Conservation (phyloP, 2,329 filamentous ascomycete genomes). For the Alternaria sp. region DNA sequence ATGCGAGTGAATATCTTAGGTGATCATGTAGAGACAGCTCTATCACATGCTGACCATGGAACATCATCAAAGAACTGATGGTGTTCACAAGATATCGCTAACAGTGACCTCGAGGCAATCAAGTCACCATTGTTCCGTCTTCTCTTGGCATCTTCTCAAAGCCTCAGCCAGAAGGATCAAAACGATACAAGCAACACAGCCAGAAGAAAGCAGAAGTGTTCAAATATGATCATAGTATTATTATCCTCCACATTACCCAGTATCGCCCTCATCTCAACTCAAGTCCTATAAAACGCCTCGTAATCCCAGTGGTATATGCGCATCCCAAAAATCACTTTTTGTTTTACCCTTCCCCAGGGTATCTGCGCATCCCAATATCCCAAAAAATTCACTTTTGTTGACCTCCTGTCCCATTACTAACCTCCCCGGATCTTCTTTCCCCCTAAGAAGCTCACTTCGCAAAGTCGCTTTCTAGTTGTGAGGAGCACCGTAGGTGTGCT, state of each 20-base stretch:
- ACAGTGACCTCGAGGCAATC: rapidly evolving
- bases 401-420: background rate
- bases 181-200: background rate
- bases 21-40: background rate
- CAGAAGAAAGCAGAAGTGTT: background rate
- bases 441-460: background rate
- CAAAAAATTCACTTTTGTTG: slow-evolving; percentile 2
- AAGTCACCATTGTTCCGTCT: rapidly evolving
- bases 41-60: too few relatives aligned
- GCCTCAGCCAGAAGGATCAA: background rate
- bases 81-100: rapidly evolving
- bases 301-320: slow-evolving; percentile 16
- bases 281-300: background rate
- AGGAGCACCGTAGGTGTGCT: slow-evolving; percentile 19
- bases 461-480: background rate
- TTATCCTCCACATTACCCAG: background rate
- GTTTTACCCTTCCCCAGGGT: background rate
- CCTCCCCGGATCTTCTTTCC: background rate
- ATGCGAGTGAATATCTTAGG: background rate
- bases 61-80: too few relatives aligned
- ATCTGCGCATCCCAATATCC: slow-evolving; percentile 3
- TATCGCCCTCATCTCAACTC: background rate
- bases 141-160: background rate
- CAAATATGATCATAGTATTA: background rate
- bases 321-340: slow-evolving; percentile 13